These are phyloP conservation scores for Epichloe gansuensis DNA, from an alignment of 2,329 filamentous ascomycete species.

Conservation along the genomic window DNA sequence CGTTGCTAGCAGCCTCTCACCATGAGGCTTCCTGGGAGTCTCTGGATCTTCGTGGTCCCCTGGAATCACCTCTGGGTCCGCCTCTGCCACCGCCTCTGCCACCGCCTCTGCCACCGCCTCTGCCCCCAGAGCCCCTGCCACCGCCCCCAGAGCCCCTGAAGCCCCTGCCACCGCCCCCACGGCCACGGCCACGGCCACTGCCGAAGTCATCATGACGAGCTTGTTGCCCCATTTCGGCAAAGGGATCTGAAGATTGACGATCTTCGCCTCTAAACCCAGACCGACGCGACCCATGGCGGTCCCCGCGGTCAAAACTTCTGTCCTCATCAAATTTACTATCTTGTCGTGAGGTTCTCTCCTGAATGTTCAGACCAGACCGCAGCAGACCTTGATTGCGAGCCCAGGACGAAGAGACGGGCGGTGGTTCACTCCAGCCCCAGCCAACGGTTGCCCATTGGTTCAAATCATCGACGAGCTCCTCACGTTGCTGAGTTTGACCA, in stretches of 20 bases:
- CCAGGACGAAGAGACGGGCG: conserved; percentile 21
- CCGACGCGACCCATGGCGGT: conserved; percentile 6
- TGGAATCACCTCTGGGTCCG: not conserved
- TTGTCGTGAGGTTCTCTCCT: conserved; percentile 5
- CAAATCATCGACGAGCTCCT: conserved; percentile 33
- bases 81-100: not conserved
- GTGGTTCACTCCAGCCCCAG: conserved; percentile 40
- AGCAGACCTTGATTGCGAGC: conserved; percentile 21
- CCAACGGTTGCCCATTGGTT: conserved; percentile 40
- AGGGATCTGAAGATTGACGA: conserved; percentile 14
- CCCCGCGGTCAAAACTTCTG: conserved; percentile 8
- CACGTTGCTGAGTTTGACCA: conserved; percentile 27
- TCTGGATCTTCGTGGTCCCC: not conserved
- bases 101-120: conserved; percentile 9
- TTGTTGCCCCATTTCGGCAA: conserved; percentile 15
- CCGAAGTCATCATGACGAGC: conserved; percentile 17
- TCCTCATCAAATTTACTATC: conserved; percentile 8
- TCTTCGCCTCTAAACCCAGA: conserved; percentile 7
- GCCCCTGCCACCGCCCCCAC: conserved; percentile 11
- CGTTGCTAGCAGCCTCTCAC: not conserved
- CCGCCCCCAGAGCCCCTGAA: not conserved
- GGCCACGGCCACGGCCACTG: conserved; percentile 10
- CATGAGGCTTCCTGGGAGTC: not conserved
- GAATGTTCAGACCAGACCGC: conserved; percentile 24
- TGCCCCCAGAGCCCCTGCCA: conserved; percentile 2